phyloP scores from a whole-genome alignment of 495 filamentous ascomycete genomes.

The Aspergillus bertholletiae region DNA sequence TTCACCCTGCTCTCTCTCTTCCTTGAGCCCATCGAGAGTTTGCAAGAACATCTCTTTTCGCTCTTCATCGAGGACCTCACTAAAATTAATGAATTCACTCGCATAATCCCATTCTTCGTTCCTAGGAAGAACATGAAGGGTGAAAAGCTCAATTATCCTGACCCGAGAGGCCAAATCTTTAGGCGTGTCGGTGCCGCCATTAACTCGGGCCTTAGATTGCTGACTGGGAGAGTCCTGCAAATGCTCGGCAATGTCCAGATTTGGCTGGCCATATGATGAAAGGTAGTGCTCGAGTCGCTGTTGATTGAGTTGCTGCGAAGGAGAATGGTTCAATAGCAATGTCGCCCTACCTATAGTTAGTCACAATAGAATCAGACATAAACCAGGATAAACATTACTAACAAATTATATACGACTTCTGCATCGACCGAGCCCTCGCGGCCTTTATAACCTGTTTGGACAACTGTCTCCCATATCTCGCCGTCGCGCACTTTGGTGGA shows the following conservation, averaged over 20 bases:
- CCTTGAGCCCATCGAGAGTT: constrained; percentile 54
- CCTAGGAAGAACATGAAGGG: constrained; percentile 82
- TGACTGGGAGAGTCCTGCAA: constrained; percentile 38
- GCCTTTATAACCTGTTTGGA: constrained; percentile 78
- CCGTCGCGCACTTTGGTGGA: constrained; percentile 80
- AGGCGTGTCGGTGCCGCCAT: constrained; percentile 68
- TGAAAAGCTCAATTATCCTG: constrained; percentile 91
- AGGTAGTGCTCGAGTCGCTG: constrained; percentile 87
- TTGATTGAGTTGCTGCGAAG: constrained; percentile 76
- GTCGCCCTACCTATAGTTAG: constrained; percentile 61
- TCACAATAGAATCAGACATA: not conserved
- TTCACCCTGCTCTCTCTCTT: constrained; percentile 73
- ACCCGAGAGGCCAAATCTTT: constrained; percentile 71
- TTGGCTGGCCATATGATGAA: constrained; percentile 66
- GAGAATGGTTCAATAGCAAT: constrained; percentile 81
- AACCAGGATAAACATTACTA: constrained; percentile 24
- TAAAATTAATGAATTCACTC: constrained; percentile 78
- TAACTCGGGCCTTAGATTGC: constrained; percentile 28
- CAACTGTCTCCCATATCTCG: constrained; percentile 87
- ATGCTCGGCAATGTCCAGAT: constrained; percentile 61
- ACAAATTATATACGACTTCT: constrained; percentile 93
- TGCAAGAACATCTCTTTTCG: constrained; percentile 80
- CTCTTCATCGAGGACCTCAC: constrained; percentile 86
- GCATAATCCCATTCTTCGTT: constrained; percentile 97
- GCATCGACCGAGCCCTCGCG: constrained; percentile 87